Evolutionary conservation across 1,139 yeast genomes (phyloP), one percentile per base, ranked within the genome.

Genomic region (Hanseniaspora uvarum): DNA sequence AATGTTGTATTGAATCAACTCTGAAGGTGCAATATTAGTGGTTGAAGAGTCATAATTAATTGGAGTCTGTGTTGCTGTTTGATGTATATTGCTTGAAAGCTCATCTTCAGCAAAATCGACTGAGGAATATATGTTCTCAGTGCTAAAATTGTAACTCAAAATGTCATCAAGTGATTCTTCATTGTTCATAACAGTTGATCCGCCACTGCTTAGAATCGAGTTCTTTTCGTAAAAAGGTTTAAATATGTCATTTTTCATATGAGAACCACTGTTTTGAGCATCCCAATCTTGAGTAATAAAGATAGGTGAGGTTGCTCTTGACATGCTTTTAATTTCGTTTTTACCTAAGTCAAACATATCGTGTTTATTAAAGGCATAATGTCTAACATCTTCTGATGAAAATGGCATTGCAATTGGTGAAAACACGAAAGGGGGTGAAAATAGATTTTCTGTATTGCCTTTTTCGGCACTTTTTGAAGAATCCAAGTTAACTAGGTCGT

Each of bases 291-390:
- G 38, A 5, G 53, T 50, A 18, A 50, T 50, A n/a, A 36, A 30
- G 8, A 50, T 50, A 7, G 53, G 53, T 2, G 53, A 50, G 16
- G 53, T 50, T 28, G 24, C 48, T 44, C 44, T 40, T 4, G 53
- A 50, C 18, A 43, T 16, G 16, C 36, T 24, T 14, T 7, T 40
- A n/a, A 40, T 24, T 3, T 40, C 45, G 5, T n/a, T 28, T 28
- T 5, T 16, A 24, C 24, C 28, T 10, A 30, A 21, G 18, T 44
- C 46, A 30, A 44, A 31, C 8, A 31, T 14, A 6, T 31, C 37
- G 14, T 14, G n/a, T 21, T 30, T 44, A 30, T 44, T 44, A 21
- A 30, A 12, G 3, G 5, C 12, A 23, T 28, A 18, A 5, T 16
- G 16, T 5, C 19, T 14, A n/a, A 31, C 12, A 11, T 33, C 37